A percentile compares a stretch with the other conserved stretches of the same genome.
Evolutionary conservation across 2,329 filamentous ascomycete species (phyloP).

Genomic region (Camillea tinctor): DNA sequence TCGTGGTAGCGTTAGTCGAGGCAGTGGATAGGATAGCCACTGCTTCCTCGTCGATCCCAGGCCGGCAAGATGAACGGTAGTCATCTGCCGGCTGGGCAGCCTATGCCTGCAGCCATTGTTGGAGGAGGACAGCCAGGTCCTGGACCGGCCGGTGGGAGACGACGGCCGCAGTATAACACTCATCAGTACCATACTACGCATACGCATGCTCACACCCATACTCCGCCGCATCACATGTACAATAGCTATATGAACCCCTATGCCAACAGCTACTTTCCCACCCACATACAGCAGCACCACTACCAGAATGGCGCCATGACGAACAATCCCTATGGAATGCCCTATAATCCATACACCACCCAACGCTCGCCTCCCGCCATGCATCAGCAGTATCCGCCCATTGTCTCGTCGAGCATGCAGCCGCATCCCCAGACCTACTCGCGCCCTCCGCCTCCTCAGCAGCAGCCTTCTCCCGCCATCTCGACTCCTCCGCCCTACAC

Average conservation of each 20-base stretch:
- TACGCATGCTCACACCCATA: too few relatives aligned
- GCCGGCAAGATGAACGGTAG: slow-evolving; percentile 75
- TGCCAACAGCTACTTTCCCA: slow-evolving; percentile 46
- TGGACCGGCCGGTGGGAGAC: slow-evolving; percentile 34
- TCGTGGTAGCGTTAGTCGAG: slow-evolving; percentile 18
- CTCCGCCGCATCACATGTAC: slow-evolving; percentile 44
- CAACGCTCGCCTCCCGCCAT: slow-evolving; percentile 30
- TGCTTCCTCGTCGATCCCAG: slow-evolving; percentile 45
- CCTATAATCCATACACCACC: slow-evolving; percentile 40
- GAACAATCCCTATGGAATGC: slow-evolving; percentile 43
- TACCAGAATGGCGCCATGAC: slow-evolving; percentile 54
- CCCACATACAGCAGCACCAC: slow-evolving; percentile 56
- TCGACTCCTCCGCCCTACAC: slow-evolving; percentile 50
- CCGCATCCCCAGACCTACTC: slow-evolving; percentile 45
- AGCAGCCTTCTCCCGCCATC: slow-evolving; percentile 51
- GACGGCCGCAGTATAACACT: slow-evolving; percentile 36
- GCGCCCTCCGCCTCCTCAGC: slow-evolving; percentile 36
- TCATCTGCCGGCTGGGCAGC: slow-evolving; percentile 76
- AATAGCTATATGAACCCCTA: slow-evolving; percentile 50
- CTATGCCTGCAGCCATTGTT: slow-evolving; percentile 47
- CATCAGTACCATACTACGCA: slow-evolving; percentile 38
- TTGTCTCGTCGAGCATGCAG: slow-evolving; percentile 42
- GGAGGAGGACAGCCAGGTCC: slow-evolving; percentile 28
- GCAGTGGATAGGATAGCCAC: slow-evolving; percentile 35
- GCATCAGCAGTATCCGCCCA: slow-evolving; percentile 55